Base-by-base conservation (phyloP, 2,329 filamentous ascomycete species). In the Apiospora rasikravindrae region DNA sequence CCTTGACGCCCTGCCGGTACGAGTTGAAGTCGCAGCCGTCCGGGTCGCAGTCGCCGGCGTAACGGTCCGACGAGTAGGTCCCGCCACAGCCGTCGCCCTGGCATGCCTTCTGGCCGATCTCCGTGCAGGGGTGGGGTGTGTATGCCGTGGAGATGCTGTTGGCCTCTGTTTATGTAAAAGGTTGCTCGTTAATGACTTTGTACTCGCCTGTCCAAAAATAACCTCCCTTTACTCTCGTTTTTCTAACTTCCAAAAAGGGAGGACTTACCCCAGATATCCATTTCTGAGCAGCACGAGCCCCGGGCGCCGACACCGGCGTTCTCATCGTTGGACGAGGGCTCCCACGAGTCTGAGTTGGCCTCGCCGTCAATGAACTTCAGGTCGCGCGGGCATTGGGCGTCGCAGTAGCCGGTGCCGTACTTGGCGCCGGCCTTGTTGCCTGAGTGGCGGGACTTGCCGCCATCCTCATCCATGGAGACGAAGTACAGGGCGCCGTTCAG, bases 21-120 rank as follows among this genome's bases (percentile, higher is more conserved):
- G 86, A 82, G 85, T 90, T 90, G 85, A 88, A 91, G 78, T 91
- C 90, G 76, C 90, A 92, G 69, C 90, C 90, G 75, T 90, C 88
- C 73, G 88, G 87, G 80, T 92, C 90, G 81, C 90, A 92, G 71
- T 86, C 81, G 71, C 89, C 88, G 33, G 79, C 81, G 78, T 90
- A 90, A 74, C 89, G 88, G 75, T 84, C 81, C 69, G 77, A 75
- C 11, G 81, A 82, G 74, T 84, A 86, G n/a, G 83, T 82, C 71
- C 84, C 88, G 72, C 87, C 87, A 75, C 86, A 88, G 26, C 73
- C 73, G 72, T 83, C 80, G 44, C 81, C 81, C 1, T 77, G 77
- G 83, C 88, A 90, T 71, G 84, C 82, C 73, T 81, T 80, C 72
- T 86, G 83, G 72, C 83, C 84, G 47, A 82, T 77, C 61, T 80